Evolutionary conservation across 352 stramenopile species (phyloP), one percentile per base, ranked within the genome.

Genomic region (Blastocystis sp.): DNA sequence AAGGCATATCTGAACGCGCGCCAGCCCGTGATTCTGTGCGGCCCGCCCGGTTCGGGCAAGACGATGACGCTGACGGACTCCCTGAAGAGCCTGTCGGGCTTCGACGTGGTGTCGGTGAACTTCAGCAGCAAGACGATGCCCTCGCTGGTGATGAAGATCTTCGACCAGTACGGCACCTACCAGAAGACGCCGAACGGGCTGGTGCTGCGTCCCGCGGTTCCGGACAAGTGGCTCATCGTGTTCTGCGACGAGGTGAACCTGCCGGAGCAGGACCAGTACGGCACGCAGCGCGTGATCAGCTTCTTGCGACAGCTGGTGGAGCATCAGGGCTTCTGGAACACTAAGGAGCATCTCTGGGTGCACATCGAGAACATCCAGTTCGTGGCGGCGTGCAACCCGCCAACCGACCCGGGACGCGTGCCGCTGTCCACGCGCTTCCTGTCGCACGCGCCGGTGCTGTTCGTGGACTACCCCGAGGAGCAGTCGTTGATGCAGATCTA

Each of bases 161-260:
- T 99, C 90, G 94, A 95, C 33, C 97, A 99, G 92, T 99, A 99
- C 92, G 99, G 98, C 90, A 95, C 97, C 76, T 98, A 99, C 93
- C 97, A 98, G 31, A 93, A 96, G 35, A 98, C 96, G 74, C 96
- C 95, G 21, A 97, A 96, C 90, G 97, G 98, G 66, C 96, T 98
- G 92, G 92, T 99, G 33, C 92, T 99, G 50, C 93, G 97, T 71
- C 97, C 97, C 51, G 79, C 89, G 71, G 21, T 95, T 93, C 88
- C 92, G 24, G 92, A 97, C 85, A 98, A 96, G 90, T 99, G 96
- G 97, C 94, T 99, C 1, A 97, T 99, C 70, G 95, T 99, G 6
- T 99, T 99, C 91, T 99, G 97, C 80, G 98, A 99, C 92, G 98
- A 99, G 93, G 98, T 99, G 89, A 99, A 99, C 92, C 93, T 99